Evolutionary conservation across 371 early-diverging fungal species (phyloP), one percentile per base, ranked within the genome.

Genomic region (Rhizopus sp.): DNA sequence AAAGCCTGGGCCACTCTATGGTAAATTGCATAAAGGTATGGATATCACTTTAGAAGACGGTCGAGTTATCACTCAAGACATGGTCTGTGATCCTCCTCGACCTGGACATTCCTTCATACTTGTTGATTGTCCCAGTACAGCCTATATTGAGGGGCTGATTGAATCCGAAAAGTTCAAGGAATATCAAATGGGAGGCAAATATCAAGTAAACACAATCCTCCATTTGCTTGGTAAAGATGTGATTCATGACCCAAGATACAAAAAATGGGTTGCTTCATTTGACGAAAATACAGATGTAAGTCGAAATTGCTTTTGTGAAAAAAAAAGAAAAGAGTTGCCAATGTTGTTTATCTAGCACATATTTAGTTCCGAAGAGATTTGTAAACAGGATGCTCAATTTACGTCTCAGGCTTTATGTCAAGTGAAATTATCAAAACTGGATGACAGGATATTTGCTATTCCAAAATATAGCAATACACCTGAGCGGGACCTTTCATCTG

Each of bases 121-220:
- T 16, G 62, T 94, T n/a, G 98, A 96, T 52, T 91, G 93, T 53
- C 96, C 95, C 1, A 68, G 77, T 31, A 42, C 63, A 4, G 70
- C 63, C 0, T 93, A 93, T 64, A 74, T 96, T 17, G 63, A 70
- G 30, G 68, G 79, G 10, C 56, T 96, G 16, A 62, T 81, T 5
- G 38, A 60, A 4, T 70, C 84, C 10, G 51, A 70, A 10, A 68
- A 68, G 42, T 88, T 92, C 53, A 54, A 66, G 6, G 60, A 63
- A 4, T 83, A 72, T 51, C 63, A 83, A 33, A 53, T 10, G 2
- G 63, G 59, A 3, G 61, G 66, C 9, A 46, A 13, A 3, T 37
- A 34, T 6, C 61, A 50, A 41, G 71, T 70, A 15, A 57, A 67
- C n/a, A 61, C 66, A 13, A 62, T 94, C 7, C 70, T 95, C 15